A percentile compares a stretch with the other conserved stretches of the same genome.
Conservation (phyloP, 2,329 filamentous ascomycete genomes). For the Diaporthe australafricana region DNA sequence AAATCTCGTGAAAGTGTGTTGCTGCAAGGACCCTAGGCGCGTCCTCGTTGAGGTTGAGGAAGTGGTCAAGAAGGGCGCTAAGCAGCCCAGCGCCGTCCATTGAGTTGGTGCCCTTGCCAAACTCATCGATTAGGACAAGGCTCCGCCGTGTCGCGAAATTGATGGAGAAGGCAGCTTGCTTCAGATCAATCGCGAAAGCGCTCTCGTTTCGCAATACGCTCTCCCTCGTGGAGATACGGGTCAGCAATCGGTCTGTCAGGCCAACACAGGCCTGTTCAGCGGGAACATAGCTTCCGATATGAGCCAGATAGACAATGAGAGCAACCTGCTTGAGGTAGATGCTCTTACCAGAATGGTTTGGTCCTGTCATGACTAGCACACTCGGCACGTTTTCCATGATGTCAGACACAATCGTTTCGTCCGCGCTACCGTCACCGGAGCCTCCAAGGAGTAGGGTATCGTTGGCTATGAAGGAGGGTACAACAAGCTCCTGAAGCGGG, state of each 20-base stretch:
- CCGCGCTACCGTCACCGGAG: slow-evolving; percentile 34
- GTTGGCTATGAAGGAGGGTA: slow-evolving; percentile 86
- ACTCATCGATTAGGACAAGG: slow-evolving; percentile 92
- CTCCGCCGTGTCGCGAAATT: slow-evolving; percentile 81
- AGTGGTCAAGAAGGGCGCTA: slow-evolving; percentile 67
- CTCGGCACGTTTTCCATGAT: slow-evolving; percentile 59
- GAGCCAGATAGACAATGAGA: slow-evolving; percentile 90
- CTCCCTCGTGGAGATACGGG: slow-evolving; percentile 81
- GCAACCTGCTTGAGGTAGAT: slow-evolving; percentile 95
- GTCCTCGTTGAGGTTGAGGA: slow-evolving; percentile 57
- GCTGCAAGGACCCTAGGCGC: slow-evolving; percentile 70
- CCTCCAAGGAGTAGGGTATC: slow-evolving; percentile 78
- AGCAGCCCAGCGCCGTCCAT: slow-evolving; percentile 70
- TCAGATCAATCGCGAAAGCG: slow-evolving; percentile 81
- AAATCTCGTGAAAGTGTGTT: slow-evolving; percentile 78
- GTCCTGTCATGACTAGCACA: slow-evolving; percentile 86
- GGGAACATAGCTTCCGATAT: slow-evolving; percentile 92
- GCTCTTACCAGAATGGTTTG: slow-evolving; percentile 97
- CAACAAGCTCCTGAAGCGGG: slow-evolving; percentile 85
- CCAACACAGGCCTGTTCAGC: slow-evolving; percentile 82
- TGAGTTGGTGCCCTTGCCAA: slow-evolving; percentile 74
- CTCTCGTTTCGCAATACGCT: slow-evolving; percentile 70
- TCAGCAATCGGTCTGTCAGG: slow-evolving; percentile 92
- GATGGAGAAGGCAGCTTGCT: slow-evolving; percentile 84
- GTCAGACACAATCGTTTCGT: slow-evolving; percentile 35